Percentiles rank a stretch among this genome's conserved stretches.
phyloP scores from a whole-genome alignment of 1,284 basidiomycete species.

The Moniliella sp. region DNA sequence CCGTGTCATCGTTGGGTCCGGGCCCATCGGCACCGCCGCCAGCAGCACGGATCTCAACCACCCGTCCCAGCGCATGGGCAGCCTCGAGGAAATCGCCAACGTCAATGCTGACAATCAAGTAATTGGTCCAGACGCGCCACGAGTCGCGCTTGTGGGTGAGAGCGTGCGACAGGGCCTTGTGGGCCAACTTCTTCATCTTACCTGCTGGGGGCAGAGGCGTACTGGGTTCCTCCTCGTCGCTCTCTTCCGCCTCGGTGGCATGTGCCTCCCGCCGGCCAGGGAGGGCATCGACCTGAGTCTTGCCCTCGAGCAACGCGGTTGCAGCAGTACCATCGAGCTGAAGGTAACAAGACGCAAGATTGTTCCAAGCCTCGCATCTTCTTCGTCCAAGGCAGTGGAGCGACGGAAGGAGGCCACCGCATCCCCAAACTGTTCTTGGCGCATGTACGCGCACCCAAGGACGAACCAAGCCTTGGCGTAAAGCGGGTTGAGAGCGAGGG shows the following conservation, averaged over 20 bases:
- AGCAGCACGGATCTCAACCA: slow-evolving; percentile 54
- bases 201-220: too few species aligned
- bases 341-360: slow-evolving; percentile 81
- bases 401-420: slow-evolving; percentile 61
- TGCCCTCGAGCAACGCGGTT: slow-evolving; percentile 11
- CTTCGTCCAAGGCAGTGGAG: slow-evolving; percentile 73
- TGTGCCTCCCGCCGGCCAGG: background rate
- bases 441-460: slow-evolving; percentile 68
- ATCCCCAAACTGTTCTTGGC: slow-evolving; percentile 50
- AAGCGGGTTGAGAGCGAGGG: slow-evolving; percentile 74
- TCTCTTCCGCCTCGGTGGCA: slow-evolving; percentile 3
- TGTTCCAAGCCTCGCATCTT: slow-evolving; percentile 96
- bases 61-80: slow-evolving; percentile 55
- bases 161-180: slow-evolving; percentile 76
- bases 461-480: slow-evolving; percentile 79
- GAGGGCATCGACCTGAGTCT: slow-evolving; percentile 7
- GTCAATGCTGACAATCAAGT: slow-evolving; percentile 79
- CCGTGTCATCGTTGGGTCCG: too few species aligned
- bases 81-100: slow-evolving; percentile 77
- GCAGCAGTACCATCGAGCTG: slow-evolving; percentile 16
- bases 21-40: background rate
- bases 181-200: slow-evolving; percentile 65
- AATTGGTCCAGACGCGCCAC: slow-evolving; percentile 97
- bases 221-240: slow-evolving; percentile 1
- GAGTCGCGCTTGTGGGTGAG: slow-evolving; percentile 65